Evolutionary conservation across 2,329 filamentous ascomycete genomes (phyloP), one percentile per base, ranked within the genome.

Genomic region (Davidsoniella neocaledoniae): DNA sequence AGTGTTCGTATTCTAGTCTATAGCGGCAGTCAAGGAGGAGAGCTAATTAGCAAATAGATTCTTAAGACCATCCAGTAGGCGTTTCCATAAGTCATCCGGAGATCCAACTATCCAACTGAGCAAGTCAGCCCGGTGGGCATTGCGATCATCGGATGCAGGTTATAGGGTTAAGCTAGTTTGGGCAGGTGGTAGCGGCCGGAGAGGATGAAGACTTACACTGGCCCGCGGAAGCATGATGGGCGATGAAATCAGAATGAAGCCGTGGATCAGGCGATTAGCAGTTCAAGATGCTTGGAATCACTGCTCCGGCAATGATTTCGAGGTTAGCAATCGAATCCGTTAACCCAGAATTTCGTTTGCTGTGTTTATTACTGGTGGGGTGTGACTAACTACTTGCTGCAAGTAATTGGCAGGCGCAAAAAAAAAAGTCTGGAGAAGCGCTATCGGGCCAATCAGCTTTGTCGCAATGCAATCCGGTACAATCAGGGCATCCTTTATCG

Each of bases 171-270:
- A 48, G 17, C 43, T 44, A 16, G 25, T 46, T 47, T 46, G 37
- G 43, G 49, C 49, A 51, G 43, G 49, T 51, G 16, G 25, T 45
- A 50, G 29, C 42, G 48, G 40, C 12, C 17, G 16, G 12, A 19
- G 17, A 21, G 46, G 16, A n/a, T n/a, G n/a, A 21, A 12, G 6
- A 50, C 51, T 53, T 53, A 53, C 51, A 44, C 47, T 53, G 48
- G 48, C 40, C 43, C 51, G 51, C 23, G 48, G 51, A 42, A 50
- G 29, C 51, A 53, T 53, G 19, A 14, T 44, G 37, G 43, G 36
- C 25, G n/a, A 17, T 44, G 43, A 25, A 16, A 8, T 44, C 10
- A 33, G 21, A 44, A 29, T 12, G 40, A 44, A 44, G 43, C 14
- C 23, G 19, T 23, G 12, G 10, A 21, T 17, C 14, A 21, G n/a